These are phyloP conservation scores for Rhytidiadelphus loreus DNA, from an alignment of 225 moss, liverwort and hornwort genomes.

Conservation along the genomic window DNA sequence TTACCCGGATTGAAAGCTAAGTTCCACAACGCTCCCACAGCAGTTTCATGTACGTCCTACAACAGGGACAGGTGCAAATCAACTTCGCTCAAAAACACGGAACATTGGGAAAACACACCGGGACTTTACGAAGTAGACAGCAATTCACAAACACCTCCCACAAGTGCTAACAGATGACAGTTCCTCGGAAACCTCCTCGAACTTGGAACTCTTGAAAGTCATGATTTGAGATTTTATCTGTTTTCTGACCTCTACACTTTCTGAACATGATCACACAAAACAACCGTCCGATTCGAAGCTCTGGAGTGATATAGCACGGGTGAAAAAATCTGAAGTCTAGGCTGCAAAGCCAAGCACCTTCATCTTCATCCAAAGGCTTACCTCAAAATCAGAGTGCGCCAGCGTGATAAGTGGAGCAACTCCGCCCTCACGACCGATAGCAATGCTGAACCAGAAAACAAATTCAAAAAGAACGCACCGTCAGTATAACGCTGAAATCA, in stretches of 20 bases:
- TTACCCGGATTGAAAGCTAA: slow-evolving; percentile 91
- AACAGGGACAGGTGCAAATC: neutral
- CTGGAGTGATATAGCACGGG: neutral
- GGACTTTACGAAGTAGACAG: neutral
- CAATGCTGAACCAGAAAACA: slow-evolving; percentile 53
- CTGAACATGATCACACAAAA: neutral
- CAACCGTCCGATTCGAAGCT: neutral
- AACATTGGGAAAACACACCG: neutral
- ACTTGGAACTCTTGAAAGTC: neutral
- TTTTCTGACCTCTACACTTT: neutral
- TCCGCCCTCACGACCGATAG: slow-evolving; percentile 94
- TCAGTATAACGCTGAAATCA: neutral
- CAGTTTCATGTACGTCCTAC: slow-evolving; percentile 93
- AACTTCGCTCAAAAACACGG: neutral
- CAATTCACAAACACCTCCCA: neutral
- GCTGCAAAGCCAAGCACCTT: neutral
- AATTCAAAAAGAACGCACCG: neutral
- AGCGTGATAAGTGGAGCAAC: slow-evolving; percentile 82
- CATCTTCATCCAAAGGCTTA: neutral
- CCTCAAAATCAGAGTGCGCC: slow-evolving; percentile 84
- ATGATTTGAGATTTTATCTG: neutral
- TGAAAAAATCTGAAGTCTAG: neutral
- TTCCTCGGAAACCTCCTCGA: neutral
- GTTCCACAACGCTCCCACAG: slow-evolving; percentile 94
- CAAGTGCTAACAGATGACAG: neutral